Evolutionary conservation across 257 asterid genomes (phyloP).

Genomic region (Rhazya stricta): DNA sequence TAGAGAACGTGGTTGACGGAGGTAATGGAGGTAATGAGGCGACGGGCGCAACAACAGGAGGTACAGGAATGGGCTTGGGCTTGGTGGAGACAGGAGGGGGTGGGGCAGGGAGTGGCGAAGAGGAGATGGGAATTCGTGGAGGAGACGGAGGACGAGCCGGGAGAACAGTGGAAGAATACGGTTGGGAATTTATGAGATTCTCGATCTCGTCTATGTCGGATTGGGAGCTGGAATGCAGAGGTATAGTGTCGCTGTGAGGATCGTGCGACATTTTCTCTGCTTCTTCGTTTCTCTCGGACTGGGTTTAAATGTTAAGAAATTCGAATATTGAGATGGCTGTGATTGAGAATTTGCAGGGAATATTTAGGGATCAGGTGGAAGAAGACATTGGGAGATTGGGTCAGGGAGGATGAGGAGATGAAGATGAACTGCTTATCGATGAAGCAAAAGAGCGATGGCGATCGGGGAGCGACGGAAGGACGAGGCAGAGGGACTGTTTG

Average conservation of each 20-base stretch:
- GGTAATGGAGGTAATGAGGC: slow-evolving; percentile 36
- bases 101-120: slow-evolving; percentile 28
- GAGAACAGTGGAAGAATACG: slow-evolving; percentile 59
- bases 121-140: slow-evolving; percentile 63
- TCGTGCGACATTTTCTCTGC: slow-evolving; percentile 53
- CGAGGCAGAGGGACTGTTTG: not conserved
- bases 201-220: slow-evolving; percentile 98
- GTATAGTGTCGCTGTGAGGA: slow-evolving; percentile 50
- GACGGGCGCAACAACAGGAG: slow-evolving; percentile 10
- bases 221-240: slow-evolving; percentile 78
- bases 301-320: not conserved
- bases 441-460: not conserved
- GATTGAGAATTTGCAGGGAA: not conserved
- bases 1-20: slow-evolving; percentile 28
- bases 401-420: not conserved
- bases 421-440: not conserved
- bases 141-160: slow-evolving; percentile 82
- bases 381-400: not conserved
- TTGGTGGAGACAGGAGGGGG: slow-evolving; percentile 10
- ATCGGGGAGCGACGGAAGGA: not conserved
- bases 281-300: no score
- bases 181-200: slow-evolving; percentile 71
- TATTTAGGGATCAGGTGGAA: not conserved
- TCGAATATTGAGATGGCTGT: not conserved
- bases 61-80: slow-evolving; percentile 18